Evolutionary conservation across 257 asterid species (phyloP).

Genomic region (Solanum virginianum): DNA sequence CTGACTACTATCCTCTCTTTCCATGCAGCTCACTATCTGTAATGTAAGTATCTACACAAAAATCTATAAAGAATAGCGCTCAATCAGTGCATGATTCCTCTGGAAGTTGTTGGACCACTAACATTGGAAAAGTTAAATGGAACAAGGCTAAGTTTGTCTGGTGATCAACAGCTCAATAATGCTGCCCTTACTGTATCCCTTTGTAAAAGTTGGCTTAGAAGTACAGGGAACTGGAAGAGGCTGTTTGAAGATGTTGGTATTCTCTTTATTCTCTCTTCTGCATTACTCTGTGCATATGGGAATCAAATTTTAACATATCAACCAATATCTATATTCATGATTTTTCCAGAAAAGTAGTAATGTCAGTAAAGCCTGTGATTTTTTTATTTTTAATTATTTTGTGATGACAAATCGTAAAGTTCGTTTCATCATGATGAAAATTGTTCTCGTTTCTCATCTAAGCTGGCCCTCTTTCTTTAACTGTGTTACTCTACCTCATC

Average conservation of each 20-base stretch:
- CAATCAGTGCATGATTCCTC: conserved; percentile 41
- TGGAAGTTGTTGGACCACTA: conserved; percentile 61
- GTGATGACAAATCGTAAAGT: neutral
- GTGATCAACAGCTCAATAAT: conserved; percentile 76
- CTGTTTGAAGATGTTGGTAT: conserved; percentile 51
- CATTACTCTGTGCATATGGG: neutral
- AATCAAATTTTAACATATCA: neutral
- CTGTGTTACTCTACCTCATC: neutral
- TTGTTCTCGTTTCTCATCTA: neutral
- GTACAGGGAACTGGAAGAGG: conserved; percentile 58
- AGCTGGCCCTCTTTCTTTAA: neutral
- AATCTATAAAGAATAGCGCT: neutral
- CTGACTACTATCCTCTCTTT: neutral
- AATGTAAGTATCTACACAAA: neutral
- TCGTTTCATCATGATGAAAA: neutral
- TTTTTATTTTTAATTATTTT: neutral
- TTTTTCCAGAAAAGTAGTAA: neutral
- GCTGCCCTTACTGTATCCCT: conserved; percentile 83
- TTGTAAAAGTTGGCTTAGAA: conserved; percentile 70
- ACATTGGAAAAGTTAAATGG: conserved; percentile 38
- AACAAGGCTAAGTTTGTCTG: conserved; percentile 57
- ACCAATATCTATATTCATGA: neutral
- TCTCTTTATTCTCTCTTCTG: neutral
- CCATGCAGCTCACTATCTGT: neutral
- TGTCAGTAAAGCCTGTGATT: neutral